Evolutionary conservation across 2,329 filamentous ascomycete genomes (phyloP), one percentile per base, ranked within the genome.

Genomic region (Aspergillus viridinutans): DNA sequence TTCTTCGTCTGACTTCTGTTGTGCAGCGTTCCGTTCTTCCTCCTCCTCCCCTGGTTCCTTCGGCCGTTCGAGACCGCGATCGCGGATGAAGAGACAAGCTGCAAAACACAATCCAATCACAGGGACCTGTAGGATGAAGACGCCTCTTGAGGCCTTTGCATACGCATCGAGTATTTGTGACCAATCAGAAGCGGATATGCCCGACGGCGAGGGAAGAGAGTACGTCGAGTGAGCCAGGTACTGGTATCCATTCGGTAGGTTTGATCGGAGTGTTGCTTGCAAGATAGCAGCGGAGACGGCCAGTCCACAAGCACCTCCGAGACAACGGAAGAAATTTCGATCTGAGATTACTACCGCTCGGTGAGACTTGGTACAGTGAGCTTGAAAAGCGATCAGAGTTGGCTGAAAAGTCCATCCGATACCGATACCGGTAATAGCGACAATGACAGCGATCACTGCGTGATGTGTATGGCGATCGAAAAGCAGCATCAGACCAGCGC

Each of bases 341-440:
- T 82, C 81, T 2, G 82, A 83, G 38, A 86, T 87, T 21, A 86
- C 80, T 1, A 87, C 81, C 0, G 85, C 85, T 21, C 85, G 78
- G 47, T 86, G 80, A 0, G 78, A 71, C 65, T 83, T 84, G 1
- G 77, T 74, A 23, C 78, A 80, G 66, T 86, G 83, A 0, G 83
- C 82, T 65, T 86, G 83, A 14, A 83, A 68, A 1, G 84, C 85
- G 4, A 86, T 78, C 0, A 87, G 73, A 0, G 77, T 80, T 3
- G 80, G 80, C 57, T 83, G 80, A 59, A 82, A 81, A 4, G 76
- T 74, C 57, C 75, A 77, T 1, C 85, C 85, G 0, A 84, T 73
- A 9, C 84, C 83, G 2, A 79, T 65, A 1, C 83, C 80, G 32
- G 81, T 72, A 4, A 86, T 67, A 7, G 81, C 57, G 10, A 84